Percentiles rank a stretch among this genome's conserved stretches.
Conservation (phyloP, 768 basidiomycete genomes). For the Kwoniella europaea region DNA sequence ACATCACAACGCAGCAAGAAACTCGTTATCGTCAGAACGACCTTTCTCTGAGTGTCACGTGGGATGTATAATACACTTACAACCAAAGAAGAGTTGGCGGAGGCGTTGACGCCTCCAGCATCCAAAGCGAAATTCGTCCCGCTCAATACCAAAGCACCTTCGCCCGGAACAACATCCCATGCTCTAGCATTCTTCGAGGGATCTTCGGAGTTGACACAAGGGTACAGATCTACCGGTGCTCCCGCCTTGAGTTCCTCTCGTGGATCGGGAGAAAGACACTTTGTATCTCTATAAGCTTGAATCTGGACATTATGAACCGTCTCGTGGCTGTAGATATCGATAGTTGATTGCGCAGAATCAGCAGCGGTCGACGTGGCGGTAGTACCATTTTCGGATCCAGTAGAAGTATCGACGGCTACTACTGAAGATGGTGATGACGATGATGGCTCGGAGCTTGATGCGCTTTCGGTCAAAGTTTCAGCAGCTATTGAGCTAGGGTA, state of each 20-base stretch:
- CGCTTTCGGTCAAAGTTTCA: background rate
- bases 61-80: background rate
- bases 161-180: slow-evolving; percentile 4
- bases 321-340: background rate
- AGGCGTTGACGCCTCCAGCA: background rate
- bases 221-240: slow-evolving; percentile 5
- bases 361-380: background rate
- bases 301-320: background rate
- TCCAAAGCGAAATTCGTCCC: slow-evolving; percentile 10
- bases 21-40: background rate
- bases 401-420: background rate
- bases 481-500: background rate
- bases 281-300: background rate
- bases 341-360: background rate
- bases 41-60: background rate
- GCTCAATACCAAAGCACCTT: background rate
- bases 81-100: background rate
- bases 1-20: no score
- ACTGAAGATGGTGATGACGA: background rate
- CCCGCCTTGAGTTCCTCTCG: background rate
- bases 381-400: background rate
- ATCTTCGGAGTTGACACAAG: background rate
- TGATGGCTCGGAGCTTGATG: background rate
- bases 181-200: background rate
- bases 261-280: slow-evolving; percentile 10